Conservation (phyloP, 2,329 filamentous ascomycete genomes). For the Cladosporium sp. region DNA sequence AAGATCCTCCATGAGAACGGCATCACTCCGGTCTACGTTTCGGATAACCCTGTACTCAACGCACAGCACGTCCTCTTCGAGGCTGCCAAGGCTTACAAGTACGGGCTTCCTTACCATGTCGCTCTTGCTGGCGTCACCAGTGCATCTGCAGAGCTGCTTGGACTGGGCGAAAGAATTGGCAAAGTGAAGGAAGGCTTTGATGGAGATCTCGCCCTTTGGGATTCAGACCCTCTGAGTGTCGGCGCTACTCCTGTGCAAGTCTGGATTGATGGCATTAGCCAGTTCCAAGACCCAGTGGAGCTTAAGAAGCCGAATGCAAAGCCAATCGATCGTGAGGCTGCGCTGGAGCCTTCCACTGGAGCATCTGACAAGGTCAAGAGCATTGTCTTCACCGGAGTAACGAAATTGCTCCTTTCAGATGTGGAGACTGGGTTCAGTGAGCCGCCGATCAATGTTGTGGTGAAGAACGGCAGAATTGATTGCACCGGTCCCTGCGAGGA, state of each 20-base stretch:
- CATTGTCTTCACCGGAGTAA: slow-evolving; percentile 53
- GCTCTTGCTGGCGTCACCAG: slow-evolving; percentile 36
- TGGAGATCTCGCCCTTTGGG: slow-evolving; percentile 40
- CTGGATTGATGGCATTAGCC: slow-evolving; percentile 40
- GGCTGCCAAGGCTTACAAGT: slow-evolving; percentile 39
- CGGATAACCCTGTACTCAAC: slow-evolving; percentile 64
- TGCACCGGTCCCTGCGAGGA: slow-evolving; percentile 51
- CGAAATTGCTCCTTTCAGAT: slow-evolving; percentile 45
- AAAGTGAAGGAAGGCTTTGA: slow-evolving; percentile 37
- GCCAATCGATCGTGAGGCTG: slow-evolving; percentile 37
- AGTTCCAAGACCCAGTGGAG: slow-evolving; percentile 48
- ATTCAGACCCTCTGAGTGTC: slow-evolving; percentile 36
- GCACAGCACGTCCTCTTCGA: slow-evolving; percentile 63
- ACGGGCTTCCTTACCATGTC: slow-evolving; percentile 37
- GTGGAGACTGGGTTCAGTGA: slow-evolving; percentile 27
- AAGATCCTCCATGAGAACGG: slow-evolving; percentile 60
- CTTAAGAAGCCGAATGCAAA: slow-evolving; percentile 44
- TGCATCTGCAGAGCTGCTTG: slow-evolving; percentile 35
- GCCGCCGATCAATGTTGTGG: slow-evolving; percentile 38
- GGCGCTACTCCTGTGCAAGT: slow-evolving; percentile 37
- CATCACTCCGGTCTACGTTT: slow-evolving; percentile 62
- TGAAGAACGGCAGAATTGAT: slow-evolving; percentile 48
- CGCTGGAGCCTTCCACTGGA: background rate
- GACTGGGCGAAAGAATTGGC: slow-evolving; percentile 35
- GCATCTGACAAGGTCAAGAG: slow-evolving; percentile 29